Base-by-base conservation (phyloP, 164 flowering plant genomes). In the Protea cynaroides region DNA sequence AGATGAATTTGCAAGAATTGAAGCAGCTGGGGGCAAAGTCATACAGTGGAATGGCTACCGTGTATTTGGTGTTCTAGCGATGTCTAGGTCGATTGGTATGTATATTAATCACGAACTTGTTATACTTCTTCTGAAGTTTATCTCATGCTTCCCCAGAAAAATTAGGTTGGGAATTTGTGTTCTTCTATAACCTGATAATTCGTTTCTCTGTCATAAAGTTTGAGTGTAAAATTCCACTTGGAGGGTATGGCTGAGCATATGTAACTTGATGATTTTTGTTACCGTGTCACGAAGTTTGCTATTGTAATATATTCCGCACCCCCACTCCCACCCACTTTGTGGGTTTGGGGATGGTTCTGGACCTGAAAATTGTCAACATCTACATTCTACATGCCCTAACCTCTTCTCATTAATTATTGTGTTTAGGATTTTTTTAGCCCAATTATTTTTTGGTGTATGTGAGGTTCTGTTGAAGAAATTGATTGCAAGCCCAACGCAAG, bases 41-140 rank as follows among this genome's bases (percentile, higher is more conserved):
- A 95, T 95, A 24, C 81, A 84, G 62, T 95, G 99, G 99, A 82
- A 86, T 56, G 97, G 97, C 7, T 75, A 72, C 25, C 91, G 96
- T 51, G 96, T 94, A 64, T 88, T 82, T 59, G 99, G 97, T 61
- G 96, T 95, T 62, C 97, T 95, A 59, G 97, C 97, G 25, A 86
- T 72, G 81, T 74, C 68, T 23, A 67, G 65, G 58, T 59, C 69
- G 34, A 73, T 76, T 38, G 80, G 80, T 76, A 70, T 37, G 73
- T 61, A 6, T 25, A 8, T 15, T 43, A 17, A 29, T 53, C 58
- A 51, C 19, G 43, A n/a, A 46, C 36, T 50, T 29, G 19, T 50
- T 52, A 24, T 22, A 22, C 1, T 62, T 21, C 36, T 19, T 9
- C 10, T 46, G 17, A 9, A 37, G 40, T 37, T 4, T 37, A 37